phyloP scores from a whole-genome alignment of 345 rosid genomes.

The Trapa incisa region DNA sequence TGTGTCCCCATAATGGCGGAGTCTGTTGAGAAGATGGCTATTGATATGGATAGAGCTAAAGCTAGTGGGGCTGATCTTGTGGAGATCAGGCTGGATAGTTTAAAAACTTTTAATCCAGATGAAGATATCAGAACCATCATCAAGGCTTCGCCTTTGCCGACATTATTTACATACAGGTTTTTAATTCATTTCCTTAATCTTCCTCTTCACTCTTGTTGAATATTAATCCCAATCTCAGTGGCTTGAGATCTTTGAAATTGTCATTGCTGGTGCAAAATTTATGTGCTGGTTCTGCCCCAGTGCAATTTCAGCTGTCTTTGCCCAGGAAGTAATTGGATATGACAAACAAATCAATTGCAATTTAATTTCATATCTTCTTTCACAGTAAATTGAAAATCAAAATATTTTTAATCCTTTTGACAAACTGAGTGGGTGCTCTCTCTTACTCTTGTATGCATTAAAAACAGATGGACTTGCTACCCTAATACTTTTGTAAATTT shows the following conservation, averaged over 20 bases:
- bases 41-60: slow-evolving; percentile 37
- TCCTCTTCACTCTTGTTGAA: neutral
- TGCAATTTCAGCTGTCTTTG: neutral
- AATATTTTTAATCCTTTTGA: neutral
- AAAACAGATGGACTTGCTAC: neutral
- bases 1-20: slow-evolving; percentile 81
- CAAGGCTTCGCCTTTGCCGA: slow-evolving; percentile 49
- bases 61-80: slow-evolving; percentile 70
- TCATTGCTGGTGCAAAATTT: neutral
- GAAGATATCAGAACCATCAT: slow-evolving; percentile 41
- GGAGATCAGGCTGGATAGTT: slow-evolving; percentile 68
- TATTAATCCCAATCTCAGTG: neutral
- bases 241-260: neutral
- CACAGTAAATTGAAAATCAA: no score
- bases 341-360: neutral
- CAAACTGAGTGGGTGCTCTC: neutral
- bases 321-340: neutral
- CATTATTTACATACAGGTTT: slow-evolving; percentile 85
- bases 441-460: neutral
- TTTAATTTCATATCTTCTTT: neutral
- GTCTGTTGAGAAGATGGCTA: slow-evolving; percentile 43
- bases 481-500: slow-evolving; percentile 2
- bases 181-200: neutral
- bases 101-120: slow-evolving; percentile 34
- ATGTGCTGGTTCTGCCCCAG: neutral